Evolutionary conservation across 2,329 filamentous ascomycete genomes (phyloP).

Genomic region (Claviceps arundinis): DNA sequence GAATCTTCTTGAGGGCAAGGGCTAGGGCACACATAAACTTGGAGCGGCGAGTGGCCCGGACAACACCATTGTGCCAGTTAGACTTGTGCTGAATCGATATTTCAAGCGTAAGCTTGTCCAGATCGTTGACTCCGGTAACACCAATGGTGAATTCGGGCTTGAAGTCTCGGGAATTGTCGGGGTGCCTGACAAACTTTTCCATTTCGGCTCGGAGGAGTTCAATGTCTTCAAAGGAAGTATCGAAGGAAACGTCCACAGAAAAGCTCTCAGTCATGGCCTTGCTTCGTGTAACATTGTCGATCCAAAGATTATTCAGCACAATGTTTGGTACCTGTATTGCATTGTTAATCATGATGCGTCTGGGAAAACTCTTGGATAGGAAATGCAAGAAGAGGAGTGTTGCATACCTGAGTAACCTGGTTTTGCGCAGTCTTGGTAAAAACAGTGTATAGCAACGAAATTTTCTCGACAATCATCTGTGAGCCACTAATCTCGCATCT

Average conservation of each 20-base stretch:
- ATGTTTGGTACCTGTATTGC: slow-evolving; percentile 73
- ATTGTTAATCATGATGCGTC: neutral
- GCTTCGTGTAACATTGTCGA: slow-evolving; percentile 85
- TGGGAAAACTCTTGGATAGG: neutral
- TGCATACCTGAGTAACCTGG: slow-evolving; percentile 50
- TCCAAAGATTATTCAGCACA: slow-evolving; percentile 79
- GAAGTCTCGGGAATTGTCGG: slow-evolving; percentile 87
- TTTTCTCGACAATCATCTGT: slow-evolving; percentile 76
- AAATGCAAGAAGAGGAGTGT: neutral
- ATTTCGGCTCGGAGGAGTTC: slow-evolving; percentile 76
- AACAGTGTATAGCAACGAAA: slow-evolving; percentile 84
- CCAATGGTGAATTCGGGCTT: slow-evolving; percentile 69
- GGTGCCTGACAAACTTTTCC: slow-evolving; percentile 66
- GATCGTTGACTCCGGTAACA: slow-evolving; percentile 64
- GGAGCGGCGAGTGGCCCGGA: slow-evolving; percentile 69
- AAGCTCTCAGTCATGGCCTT: slow-evolving; percentile 85
- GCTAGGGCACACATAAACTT: slow-evolving; percentile 96
- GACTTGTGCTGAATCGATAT: slow-evolving; percentile 85
- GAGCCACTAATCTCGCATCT: slow-evolving; percentile 67
- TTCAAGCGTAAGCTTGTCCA: slow-evolving; percentile 76
- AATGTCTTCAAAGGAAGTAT: slow-evolving; percentile 80
- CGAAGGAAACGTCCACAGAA: slow-evolving; percentile 67
- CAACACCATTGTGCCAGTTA: slow-evolving; percentile 77
- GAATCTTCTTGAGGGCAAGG: slow-evolving; percentile 71
- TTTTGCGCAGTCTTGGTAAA: slow-evolving; percentile 75